Base-by-base conservation (phyloP, 129 eudicot species). In the Helianthus tuberosus region DNA sequence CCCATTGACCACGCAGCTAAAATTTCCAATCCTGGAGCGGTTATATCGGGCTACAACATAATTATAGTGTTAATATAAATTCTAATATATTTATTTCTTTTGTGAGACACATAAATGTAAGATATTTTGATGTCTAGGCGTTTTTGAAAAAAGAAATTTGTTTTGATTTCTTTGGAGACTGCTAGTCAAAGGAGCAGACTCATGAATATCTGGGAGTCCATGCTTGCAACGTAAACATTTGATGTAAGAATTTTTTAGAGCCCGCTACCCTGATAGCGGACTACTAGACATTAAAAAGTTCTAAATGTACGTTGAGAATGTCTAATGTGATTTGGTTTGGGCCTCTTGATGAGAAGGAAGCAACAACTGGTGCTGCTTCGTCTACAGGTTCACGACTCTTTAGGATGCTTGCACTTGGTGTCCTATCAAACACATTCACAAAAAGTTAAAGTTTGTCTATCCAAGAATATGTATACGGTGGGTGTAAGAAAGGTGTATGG, bases 331-430 rank as follows among this genome's bases (percentile, higher is more conserved):
- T 77, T 47, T 52, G 71, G 66, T 80, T 89, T 14, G 96, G 96
- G 20, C 96, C 92, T 52, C 96, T 79, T 11, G 96, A 86, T 8
- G 96, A 89, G 74, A 89, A 89, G 59, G 88, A 76, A 53, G 63
- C 90, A 5, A 89, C 93, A 44, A 66, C 67, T 11, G 96, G 96
- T 35, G 92, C 92, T 17, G 43, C 14, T 61, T 60, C 67, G 25
- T 80, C 85, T 11, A 72, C 76, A 5, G 43, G 71, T 57, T 81
- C 86, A 47, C 13, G 12, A 55, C 82, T 84, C 65, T 81, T 87
- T 49, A 71, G 48, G 12, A 86, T 86, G 23, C 52, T 86, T 43
- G 75, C 89, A 17, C 25, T 77, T 44, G 89, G 83, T 11, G 66
- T 64, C 16, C 84, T 72, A 41, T 20, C 23, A 43, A 55, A 41